Base-by-base conservation (phyloP, 2,329 filamentous ascomycete genomes). In the Aspergillus thermomutatus region DNA sequence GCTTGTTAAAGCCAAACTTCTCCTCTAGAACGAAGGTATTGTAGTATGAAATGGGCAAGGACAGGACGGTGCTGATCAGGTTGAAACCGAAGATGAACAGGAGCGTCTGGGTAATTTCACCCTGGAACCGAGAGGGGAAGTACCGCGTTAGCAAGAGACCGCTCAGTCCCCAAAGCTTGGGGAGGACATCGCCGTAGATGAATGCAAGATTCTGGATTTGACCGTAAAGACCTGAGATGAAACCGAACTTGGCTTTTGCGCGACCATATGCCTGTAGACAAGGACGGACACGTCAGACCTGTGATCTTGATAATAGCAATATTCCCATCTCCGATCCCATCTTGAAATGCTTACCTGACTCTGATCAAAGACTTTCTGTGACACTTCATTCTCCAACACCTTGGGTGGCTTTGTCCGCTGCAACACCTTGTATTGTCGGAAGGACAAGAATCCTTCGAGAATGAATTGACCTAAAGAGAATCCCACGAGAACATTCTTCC, bases 1-100 rank as follows among this genome's bases (percentile, higher is more conserved):
- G 92, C 80, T 99, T 99, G 78, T 99, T 99, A 85, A 99, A 99
- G 50, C 94, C 94, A 68, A 96, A 99, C 72, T 91, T 90, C 78
- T 97, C 92, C 77, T 99, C 94, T 55, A 99, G 82, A 49, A 97
- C 90, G 70, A 99, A 99, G 11, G 91, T 94, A 78, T 92, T 87
- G 81, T 97, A 99, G 75, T 97, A 87, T 54, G 87, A 89, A 58
- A 87, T 84, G 3, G 94, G 94, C 53, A 97, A 79, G 56, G 87
- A 89, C 61, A 96, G 78, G 54, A 90, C 64, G 69, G 93, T 91
- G 66, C 92, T 89, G 67, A 95, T 83, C 68, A 96, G 75, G 66
- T 91, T 88, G 75, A 96, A 96, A 56, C 85, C 81, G 70, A 97
- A 88, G 75, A 97, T 85, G 79, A 97, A 99, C 71, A 96, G 80